Evolutionary conservation across 176 grass and related monocot species (phyloP).

Genomic region (Olyra latifolia): DNA sequence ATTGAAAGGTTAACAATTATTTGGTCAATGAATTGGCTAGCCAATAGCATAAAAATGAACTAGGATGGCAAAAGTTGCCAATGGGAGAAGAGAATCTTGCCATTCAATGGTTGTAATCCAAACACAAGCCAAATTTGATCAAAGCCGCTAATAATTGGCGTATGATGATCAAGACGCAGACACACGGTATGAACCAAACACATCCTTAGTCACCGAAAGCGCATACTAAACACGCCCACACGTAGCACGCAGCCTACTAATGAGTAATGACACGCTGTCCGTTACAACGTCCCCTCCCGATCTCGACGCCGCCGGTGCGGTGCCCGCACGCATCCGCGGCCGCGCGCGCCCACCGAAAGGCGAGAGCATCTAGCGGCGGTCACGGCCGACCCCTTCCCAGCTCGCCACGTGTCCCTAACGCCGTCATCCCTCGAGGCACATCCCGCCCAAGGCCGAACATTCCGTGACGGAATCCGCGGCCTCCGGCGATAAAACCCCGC

Average conservation of each 20-base stretch:
- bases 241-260: not conserved
- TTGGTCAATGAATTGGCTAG: too few species aligned
- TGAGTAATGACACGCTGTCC: slow-evolving; percentile 22
- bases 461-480: slow-evolving; percentile 16
- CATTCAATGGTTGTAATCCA: too few species aligned
- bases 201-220: not conserved
- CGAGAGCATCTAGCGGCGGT: too few species aligned
- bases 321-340: not conserved
- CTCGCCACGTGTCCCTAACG: slow-evolving; percentile 26
- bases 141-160: too few species aligned
- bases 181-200: too few species aligned
- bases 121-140: too few species aligned
- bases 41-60: too few species aligned
- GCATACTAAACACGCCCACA: not conserved
- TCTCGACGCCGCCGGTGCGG: slow-evolving; percentile 4
- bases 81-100: too few species aligned
- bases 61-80: too few species aligned
- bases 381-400: not conserved
- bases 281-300: not conserved
- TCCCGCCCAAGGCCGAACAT: slow-evolving; percentile 24
- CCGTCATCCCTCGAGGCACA: slow-evolving; percentile 1
- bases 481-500: slow-evolving; percentile 36
- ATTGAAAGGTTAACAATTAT: too few species aligned
- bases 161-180: too few species aligned
- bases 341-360: not conserved